A percentile compares a stretch with the other conserved stretches of the same genome.
These are phyloP conservation scores for Toxicodendron radicans DNA, from an alignment of 345 rosid genomes.

Conservation along the genomic window DNA sequence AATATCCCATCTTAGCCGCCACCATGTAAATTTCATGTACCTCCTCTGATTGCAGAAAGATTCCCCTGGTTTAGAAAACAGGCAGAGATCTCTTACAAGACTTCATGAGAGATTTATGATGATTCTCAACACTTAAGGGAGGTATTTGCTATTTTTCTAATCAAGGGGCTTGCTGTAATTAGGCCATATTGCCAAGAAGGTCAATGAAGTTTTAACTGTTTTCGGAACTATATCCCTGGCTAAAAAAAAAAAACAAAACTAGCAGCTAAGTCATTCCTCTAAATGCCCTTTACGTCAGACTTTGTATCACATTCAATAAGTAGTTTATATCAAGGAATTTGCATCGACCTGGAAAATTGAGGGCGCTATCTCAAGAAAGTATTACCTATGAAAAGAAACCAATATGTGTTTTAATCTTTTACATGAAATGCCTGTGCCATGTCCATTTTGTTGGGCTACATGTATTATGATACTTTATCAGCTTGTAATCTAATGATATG, in stretches of 20 bases:
- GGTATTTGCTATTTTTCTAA: background rate
- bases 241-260: too few species aligned
- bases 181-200: background rate
- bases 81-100: background rate
- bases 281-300: background rate
- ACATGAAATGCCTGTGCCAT: background rate
- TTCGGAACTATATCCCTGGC: background rate
- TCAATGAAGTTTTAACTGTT: background rate
- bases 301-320: too few species aligned
- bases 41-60: background rate
- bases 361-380: background rate
- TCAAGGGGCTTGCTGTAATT: background rate
- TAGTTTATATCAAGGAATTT: background rate
- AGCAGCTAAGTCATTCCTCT: background rate
- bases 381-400: background rate
- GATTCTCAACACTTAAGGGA: background rate
- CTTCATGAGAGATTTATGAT: background rate
- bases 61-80: background rate
- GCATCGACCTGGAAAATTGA: background rate
- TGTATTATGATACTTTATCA: background rate
- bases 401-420: background rate
- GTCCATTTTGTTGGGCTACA: constrained; percentile 4
- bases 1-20: background rate
- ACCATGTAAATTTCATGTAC: background rate
- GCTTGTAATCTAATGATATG: background rate